Conservation (phyloP, 2,329 filamentous ascomycete species). For the Grosmannia penicillata region DNA sequence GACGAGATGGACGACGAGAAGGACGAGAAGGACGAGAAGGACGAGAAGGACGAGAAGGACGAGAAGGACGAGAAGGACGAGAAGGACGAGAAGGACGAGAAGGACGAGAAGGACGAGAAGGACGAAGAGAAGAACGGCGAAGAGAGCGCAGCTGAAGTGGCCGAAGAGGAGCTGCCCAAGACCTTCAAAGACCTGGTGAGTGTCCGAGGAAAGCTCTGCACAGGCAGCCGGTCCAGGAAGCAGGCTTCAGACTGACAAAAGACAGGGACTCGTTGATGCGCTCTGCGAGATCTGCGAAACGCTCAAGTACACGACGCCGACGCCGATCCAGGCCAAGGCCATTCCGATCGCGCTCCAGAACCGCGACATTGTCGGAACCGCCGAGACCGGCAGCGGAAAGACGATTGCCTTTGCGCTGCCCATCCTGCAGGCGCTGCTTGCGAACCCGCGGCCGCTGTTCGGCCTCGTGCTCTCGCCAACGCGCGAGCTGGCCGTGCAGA, state of each 20-base stretch:
- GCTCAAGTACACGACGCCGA: conserved; percentile 73
- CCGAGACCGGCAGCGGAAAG: conserved; percentile 92
- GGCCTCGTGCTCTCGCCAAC: conserved; percentile 87
- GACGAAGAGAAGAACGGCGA: not conserved
- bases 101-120: not conserved
- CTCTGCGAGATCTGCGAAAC: conserved; percentile 77
- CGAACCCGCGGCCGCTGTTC: conserved; percentile 73
- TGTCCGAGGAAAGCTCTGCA: not conserved
- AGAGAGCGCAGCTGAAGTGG: not conserved
- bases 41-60: not conserved
- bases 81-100: not conserved
- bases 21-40: not conserved
- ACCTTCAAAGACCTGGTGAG: conserved; percentile 3
- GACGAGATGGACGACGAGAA: not conserved
- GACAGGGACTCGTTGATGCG: conserved; percentile 64
- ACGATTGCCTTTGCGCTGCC: conserved; percentile 90
- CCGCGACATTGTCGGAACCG: conserved; percentile 81
- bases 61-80: not conserved
- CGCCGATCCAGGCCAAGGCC: conserved; percentile 73
- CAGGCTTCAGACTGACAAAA: not conserved
- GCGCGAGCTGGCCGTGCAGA: conserved; percentile 84
- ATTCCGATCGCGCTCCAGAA: conserved; percentile 69
- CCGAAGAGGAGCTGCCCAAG: conserved; percentile 1
- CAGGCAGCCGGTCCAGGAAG: no score
- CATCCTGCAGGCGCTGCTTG: conserved; percentile 79